These are phyloP conservation scores for Amanita brunnescens DNA, from an alignment of 768 basidiomycete species.

Conservation along the genomic window DNA sequence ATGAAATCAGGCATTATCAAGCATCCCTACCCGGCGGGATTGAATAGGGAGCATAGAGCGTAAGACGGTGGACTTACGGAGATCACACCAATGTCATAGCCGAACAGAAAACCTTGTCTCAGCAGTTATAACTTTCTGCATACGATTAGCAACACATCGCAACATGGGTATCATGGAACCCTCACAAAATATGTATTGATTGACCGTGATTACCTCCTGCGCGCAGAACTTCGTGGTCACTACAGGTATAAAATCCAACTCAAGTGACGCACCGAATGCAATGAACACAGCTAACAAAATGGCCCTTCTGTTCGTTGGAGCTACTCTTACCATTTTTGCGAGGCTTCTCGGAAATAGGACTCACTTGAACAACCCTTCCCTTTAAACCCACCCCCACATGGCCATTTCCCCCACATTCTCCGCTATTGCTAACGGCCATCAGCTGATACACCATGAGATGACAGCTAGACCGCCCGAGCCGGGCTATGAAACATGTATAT, in stretches of 20 bases:
- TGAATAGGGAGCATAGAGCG: too few species aligned
- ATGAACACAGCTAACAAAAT: conserved; percentile 61
- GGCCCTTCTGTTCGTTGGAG: conserved; percentile 56
- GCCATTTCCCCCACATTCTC: too few species aligned
- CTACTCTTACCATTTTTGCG: conserved; percentile 27
- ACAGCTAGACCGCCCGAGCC: too few species aligned
- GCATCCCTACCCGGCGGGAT: conserved; percentile 42
- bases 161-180: background rate
- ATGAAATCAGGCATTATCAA: conserved; percentile 77
- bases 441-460: too few species aligned
- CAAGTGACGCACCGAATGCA: conserved; percentile 51
- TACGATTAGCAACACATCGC: background rate
- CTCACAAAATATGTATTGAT: background rate
- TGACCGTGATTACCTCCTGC: conserved; percentile 18
- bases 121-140: background rate
- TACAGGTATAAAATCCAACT: background rate
- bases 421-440: too few species aligned
- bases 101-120: conserved; percentile 51
- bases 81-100: conserved; percentile 73
- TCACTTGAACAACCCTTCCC: background rate
- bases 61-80: conserved; percentile 33
- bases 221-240: background rate
- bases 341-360: background rate
- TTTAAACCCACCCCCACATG: background rate
- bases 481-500: too few species aligned